Evolutionary conservation across 2,329 filamentous ascomycete species (phyloP).

Genomic region (Fusarium bactridioides): DNA sequence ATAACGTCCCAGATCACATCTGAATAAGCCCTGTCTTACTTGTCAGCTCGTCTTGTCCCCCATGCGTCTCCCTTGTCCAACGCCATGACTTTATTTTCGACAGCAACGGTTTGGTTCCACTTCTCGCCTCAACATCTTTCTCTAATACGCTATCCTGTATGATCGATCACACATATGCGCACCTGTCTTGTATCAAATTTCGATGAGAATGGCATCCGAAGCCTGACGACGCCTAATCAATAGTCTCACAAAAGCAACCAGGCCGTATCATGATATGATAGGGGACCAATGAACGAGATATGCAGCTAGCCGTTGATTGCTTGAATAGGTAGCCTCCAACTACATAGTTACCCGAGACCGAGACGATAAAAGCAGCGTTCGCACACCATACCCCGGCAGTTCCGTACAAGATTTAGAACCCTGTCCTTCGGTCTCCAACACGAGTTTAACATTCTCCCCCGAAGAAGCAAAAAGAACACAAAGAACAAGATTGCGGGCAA

Average conservation of each 20-base stretch:
- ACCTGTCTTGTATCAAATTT: background rate
- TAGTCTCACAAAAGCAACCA: background rate
- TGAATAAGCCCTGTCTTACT: constrained; percentile 14
- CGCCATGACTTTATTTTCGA: constrained; percentile 12
- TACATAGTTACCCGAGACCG: background rate
- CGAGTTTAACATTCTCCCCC: background rate
- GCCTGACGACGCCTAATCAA: background rate
- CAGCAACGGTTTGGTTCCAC: constrained; percentile 2
- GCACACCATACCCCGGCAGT: constrained; percentile 3
- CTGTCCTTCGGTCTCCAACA: background rate
- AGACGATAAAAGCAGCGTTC: background rate
- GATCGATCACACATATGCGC: background rate
- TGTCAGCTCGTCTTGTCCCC: constrained; percentile 2
- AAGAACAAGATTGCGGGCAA: constrained; percentile 16
- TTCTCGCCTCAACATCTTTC: constrained; percentile 12
- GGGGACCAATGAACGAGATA: background rate
- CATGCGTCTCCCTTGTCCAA: constrained; percentile 23
- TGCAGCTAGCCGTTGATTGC: background rate
- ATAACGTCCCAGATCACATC: constrained; percentile 3
- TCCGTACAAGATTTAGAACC: background rate
- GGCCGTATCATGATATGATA: background rate
- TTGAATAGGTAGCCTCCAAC: background rate
- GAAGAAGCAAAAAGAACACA: background rate
- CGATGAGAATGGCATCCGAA: background rate
- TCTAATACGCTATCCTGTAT: background rate